Evolutionary conservation across 805 yeast species (phyloP), one percentile per base, ranked within the genome.

Genomic region (Myxozyma melibiosi): DNA sequence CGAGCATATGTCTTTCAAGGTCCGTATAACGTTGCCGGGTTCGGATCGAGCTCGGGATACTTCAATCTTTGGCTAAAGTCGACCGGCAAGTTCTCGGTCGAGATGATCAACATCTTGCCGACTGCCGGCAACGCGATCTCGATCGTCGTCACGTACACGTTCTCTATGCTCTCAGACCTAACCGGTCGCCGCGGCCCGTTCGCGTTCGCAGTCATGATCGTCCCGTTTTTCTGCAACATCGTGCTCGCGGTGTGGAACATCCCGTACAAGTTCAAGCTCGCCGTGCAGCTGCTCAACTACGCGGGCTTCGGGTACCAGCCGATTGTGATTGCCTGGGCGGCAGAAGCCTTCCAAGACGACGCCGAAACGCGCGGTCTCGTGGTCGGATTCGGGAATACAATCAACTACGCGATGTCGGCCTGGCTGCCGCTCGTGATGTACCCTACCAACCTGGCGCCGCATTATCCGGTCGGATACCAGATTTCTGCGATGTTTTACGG

Each of bases 61-160:
- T 39, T 48, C 31, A 38, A 86, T 14, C 73, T 86, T 56, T 85
- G 91, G 91, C 75, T 86, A 46, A 74, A 80, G 58, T 73, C 83
- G 4, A 71, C 79, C 24, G 30, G 30, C 8, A 35, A 18, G 5
- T 83, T 76, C 65, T 66, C 77, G 0, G 71, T 76, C 42, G 76
- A 74, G 1, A 72, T 73, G 58, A 69, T 83, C 22, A 82, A 84
- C 64, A 74, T 81, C 55, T 70, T 80, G 46, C 52, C 52, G 2
- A 73, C 84, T 8, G 77, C 84, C 4, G 84, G 81, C 14, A 67
- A 83, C 31, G 87, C 87, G 4, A 74, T 84, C 40, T 28, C 52
- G 14, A 31, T 39, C 39, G 52, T 39, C 1, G 38, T 39, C 18
- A 67, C 79, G 1, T 83, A 59, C 43, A 49, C 62, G 18, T 55